phyloP scores from a whole-genome alignment of 805 yeast species.

The Komagataella mondaviorum region DNA sequence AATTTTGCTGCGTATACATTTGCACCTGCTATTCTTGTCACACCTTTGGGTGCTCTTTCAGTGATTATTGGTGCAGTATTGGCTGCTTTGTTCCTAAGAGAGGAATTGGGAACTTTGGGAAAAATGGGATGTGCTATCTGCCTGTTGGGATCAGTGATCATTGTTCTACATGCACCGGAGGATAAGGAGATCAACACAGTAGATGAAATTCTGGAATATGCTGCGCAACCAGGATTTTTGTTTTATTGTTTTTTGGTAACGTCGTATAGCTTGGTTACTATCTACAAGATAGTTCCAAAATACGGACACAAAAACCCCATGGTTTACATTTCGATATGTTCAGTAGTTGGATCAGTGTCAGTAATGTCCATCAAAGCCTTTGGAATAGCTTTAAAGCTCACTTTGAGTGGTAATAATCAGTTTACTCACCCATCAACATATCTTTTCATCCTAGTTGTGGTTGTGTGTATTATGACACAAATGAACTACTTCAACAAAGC shows the following conservation, averaged over 20 bases:
- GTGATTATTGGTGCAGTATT: constrained; percentile 87
- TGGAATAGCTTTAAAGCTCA: constrained; percentile 81
- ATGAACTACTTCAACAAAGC: constrained; percentile 94
- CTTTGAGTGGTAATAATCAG: constrained; percentile 77
- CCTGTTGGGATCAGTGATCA: constrained; percentile 74
- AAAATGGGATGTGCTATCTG: constrained; percentile 91
- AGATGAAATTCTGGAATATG: constrained; percentile 74
- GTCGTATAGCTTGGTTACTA: constrained; percentile 61
- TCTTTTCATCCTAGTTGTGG: constrained; percentile 66
- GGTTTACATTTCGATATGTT: constrained; percentile 82
- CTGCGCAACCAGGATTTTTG: constrained; percentile 65
- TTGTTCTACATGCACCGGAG: constrained; percentile 88
- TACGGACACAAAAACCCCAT: constrained; percentile 75
- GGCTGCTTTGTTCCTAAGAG: constrained; percentile 75
- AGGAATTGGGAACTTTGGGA: constrained; percentile 78
- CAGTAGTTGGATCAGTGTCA: constrained; percentile 80
- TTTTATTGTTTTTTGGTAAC: constrained; percentile 51
- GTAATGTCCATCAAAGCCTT: constrained; percentile 90
- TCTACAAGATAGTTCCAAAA: constrained; percentile 69
- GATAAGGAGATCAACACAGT: constrained; percentile 82
- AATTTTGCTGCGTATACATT: constrained; percentile 91
- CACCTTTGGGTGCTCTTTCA: constrained; percentile 83
- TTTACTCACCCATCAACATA: constrained; percentile 78
- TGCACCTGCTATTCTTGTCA: constrained; percentile 87
- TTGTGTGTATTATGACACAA: constrained; percentile 72